phyloP scores from a whole-genome alignment of 805 yeast species.

The Metschnikowia proteae region DNA sequence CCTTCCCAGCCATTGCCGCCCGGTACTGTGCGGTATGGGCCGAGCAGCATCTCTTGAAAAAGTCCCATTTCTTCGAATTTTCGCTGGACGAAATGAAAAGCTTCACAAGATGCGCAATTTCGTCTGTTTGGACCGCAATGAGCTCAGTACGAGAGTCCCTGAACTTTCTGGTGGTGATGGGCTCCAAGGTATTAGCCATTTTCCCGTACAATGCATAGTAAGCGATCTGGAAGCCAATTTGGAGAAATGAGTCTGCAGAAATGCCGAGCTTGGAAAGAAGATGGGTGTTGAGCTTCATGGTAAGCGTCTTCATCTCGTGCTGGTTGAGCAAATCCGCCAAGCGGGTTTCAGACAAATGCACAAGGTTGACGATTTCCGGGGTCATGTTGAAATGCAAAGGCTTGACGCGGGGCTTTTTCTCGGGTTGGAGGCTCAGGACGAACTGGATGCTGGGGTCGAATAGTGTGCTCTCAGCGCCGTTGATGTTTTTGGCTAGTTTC shows the following conservation, averaged over 20 bases:
- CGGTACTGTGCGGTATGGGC: slow-evolving; percentile 48
- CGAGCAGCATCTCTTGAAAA: slow-evolving; percentile 48
- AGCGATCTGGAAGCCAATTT: slow-evolving; percentile 50
- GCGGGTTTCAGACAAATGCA: slow-evolving; percentile 56
- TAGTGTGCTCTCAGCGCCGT: slow-evolving; percentile 51
- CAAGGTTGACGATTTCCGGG: slow-evolving; percentile 44
- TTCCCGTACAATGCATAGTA: slow-evolving; percentile 55
- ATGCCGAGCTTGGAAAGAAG: slow-evolving; percentile 39
- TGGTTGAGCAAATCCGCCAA: slow-evolving; percentile 55
- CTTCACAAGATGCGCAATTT: slow-evolving; percentile 51
- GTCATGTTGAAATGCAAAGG: slow-evolving; percentile 36
- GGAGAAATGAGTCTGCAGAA: slow-evolving; percentile 50
- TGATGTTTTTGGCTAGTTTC: slow-evolving; percentile 54
- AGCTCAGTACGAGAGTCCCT: slow-evolving; percentile 68
- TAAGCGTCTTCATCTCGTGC: slow-evolving; percentile 49
- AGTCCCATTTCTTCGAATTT: slow-evolving; percentile 45
- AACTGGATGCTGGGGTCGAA: slow-evolving; percentile 40
- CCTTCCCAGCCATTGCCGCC: slow-evolving; percentile 56
- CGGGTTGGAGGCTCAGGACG: slow-evolving; percentile 35
- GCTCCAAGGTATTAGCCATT: slow-evolving; percentile 48
- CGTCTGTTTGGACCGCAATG: slow-evolving; percentile 59
- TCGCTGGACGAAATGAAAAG: slow-evolving; percentile 56
- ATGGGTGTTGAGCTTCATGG: slow-evolving; percentile 33
- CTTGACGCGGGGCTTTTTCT: slow-evolving; percentile 34
- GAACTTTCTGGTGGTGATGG: slow-evolving; percentile 65